Base-by-base conservation (phyloP, 257 asterid species). In the Gentiana macrophylla region DNA sequence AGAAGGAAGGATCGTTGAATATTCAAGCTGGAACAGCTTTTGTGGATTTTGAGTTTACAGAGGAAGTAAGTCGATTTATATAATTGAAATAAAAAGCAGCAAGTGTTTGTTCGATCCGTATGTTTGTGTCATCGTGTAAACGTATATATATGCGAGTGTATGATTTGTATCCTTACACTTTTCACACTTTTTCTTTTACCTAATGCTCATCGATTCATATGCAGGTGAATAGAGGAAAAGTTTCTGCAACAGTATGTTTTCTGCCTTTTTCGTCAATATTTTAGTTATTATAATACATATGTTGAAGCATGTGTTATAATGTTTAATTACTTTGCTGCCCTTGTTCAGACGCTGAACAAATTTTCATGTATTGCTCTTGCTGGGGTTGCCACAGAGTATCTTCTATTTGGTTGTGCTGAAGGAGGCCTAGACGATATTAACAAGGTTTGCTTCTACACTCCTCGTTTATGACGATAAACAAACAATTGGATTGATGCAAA, bases 1-100 rank as follows among this genome's bases (percentile, higher is more conserved):
- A 75, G 79, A 87, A 83, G 74, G 90, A 87, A 75, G 95, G 98
- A 56, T 91, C 95, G 1, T 82, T 84, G 41, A 91, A 87, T 65
- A 82, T 91, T 73, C 98, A 91, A 78, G 97, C 98, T 41, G 98
- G 98, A 69, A 83, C 97, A 45, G 86, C 91, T 35, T 91, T 91
- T 68, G 95, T 91, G 54, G 98, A 91, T 80, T 84, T 87, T 0
- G 95, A 91, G 56, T 91, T 87, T 74, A 74, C 72, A 15, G 93
- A 91, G 69, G 98, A 91, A 79, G 98, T 91, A 62, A 54, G 94
- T 75, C 60, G 57, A 53, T 64, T 78, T 74, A 53, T 54, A 50
- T 48, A 64, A 55, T 35, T 61, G 24, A 24, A 24, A 24, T 24
- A 24, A 24, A 24, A 24, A 53, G 37, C 12, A 13, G 52, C n/a